Evolutionary conservation across 179 eudicot species (phyloP), one percentile per base, ranked within the genome.

Genomic region (Carnegiea gigantea): DNA sequence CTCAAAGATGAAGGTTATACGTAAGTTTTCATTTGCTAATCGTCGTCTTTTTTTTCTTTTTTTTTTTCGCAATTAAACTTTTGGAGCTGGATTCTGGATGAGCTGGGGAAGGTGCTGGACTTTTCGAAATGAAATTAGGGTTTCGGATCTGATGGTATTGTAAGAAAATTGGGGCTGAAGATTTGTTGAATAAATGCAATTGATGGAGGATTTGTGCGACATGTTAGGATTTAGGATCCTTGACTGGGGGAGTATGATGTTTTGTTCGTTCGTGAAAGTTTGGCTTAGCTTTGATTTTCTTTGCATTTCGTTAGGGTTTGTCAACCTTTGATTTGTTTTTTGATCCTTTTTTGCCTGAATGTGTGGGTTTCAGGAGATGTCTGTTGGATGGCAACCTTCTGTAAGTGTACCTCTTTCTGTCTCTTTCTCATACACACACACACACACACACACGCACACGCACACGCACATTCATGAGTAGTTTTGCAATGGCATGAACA

Each of bases 371-470:
- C 93, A 94, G 98, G 93, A 92, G 70, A 46, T 91, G 94, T 77
- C 84, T 94, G 49, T 65, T 86, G 12, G 98, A 94, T 74, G 98
- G 98, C 76, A 94, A 94, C 87, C 94, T 94, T 54, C 81, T 93
- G 98, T 94, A 88, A 92, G 98, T 91, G 62, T 7, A 53, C 49
- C 48, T 51, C 70, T 14, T 77, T 57, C 64, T 51, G 53, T 30
- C 53, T 30, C 2, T 33, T 2, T 33, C 36, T 33, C 36, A 0
- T 2, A 0, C 36, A 1, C 2, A 33, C 36, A 33, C 36, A 3
- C 36, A 33, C 36, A 1, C 36, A 33, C 36, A 1, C 36, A 8
- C 4, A 28, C n/a, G n/a, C 36, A 33, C 36, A 3, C 36, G 1
- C 36, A 1, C 36, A 33, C 36, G 3, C 36, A 8, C 4, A 28